Evolutionary conservation across 2,329 filamentous ascomycete genomes (phyloP).

Genomic region (Penicillium sp.): DNA sequence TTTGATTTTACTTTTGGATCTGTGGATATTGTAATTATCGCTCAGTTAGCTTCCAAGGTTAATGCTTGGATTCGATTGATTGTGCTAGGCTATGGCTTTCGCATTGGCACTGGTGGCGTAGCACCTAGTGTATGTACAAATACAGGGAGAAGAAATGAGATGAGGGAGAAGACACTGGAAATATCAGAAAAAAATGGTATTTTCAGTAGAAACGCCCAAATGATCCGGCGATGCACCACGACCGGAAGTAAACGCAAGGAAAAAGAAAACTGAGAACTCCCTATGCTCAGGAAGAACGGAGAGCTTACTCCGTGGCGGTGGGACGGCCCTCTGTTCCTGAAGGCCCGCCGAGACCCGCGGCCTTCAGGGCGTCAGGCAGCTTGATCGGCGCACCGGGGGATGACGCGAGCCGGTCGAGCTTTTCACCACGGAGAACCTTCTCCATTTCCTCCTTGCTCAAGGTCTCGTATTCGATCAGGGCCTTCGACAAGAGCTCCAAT

Average conservation of each 20-base stretch:
- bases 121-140: too few relatives aligned
- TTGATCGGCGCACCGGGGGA: constrained; percentile 54
- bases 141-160: background rate
- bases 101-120: too few relatives aligned
- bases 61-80: too few relatives aligned
- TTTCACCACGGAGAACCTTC: constrained; percentile 81
- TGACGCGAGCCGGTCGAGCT: constrained; percentile 62
- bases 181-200: background rate
- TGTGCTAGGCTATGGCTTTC: too few relatives aligned
- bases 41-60: too few relatives aligned
- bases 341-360: constrained; percentile 26
- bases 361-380: constrained; percentile 52
- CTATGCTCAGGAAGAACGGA: background rate
- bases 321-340: constrained; percentile 18
- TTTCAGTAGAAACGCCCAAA: too few relatives aligned
- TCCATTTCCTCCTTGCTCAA: constrained; percentile 83
- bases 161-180: constrained; percentile 1
- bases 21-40: too few relatives aligned
- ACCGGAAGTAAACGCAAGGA: too few relatives aligned
- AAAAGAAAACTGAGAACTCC: too few relatives aligned
- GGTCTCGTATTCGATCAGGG: constrained; percentile 90
- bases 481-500: constrained; percentile 79
- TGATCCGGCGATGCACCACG: too few relatives aligned
- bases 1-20: background rate
- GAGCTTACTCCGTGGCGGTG: constrained; percentile 21